Evolutionary conservation across 805 yeast genomes (phyloP).

Genomic region (Lachancea lanzarotensis): DNA sequence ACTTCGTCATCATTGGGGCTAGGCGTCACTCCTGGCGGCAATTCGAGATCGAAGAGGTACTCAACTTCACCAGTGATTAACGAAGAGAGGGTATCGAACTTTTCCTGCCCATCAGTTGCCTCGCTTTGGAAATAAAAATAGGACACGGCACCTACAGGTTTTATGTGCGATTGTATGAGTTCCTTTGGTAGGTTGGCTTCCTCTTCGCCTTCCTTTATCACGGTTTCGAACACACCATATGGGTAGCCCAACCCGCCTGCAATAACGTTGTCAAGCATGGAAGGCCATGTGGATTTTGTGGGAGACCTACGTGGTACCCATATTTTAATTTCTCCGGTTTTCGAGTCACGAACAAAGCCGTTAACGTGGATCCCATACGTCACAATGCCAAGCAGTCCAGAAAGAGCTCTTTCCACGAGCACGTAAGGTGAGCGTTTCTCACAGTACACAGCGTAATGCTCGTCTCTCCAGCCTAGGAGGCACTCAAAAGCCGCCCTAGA

Average conservation of each 20-base stretch:
- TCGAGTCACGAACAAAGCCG: conserved; percentile 58
- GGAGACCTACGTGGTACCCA: conserved; percentile 85
- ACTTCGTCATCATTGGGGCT: conserved; percentile 70
- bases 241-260: conserved; percentile 95
- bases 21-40: conserved; percentile 45
- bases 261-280: conserved; percentile 84
- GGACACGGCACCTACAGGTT: conserved; percentile 58
- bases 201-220: conserved; percentile 78
- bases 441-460: conserved; percentile 67
- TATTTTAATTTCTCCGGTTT: conserved; percentile 40
- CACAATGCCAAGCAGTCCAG: conserved; percentile 75
- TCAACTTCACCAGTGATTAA: conserved; percentile 88
- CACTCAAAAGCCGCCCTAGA: conserved; percentile 33
- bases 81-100: conserved; percentile 40
- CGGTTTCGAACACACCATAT: conserved; percentile 65
- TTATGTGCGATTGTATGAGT: conserved; percentile 41
- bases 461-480: conserved; percentile 77
- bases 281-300: conserved; percentile 82
- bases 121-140: conserved; percentile 46
- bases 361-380: conserved; percentile 87
- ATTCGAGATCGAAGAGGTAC: conserved; percentile 64
- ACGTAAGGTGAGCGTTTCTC: conserved; percentile 48
- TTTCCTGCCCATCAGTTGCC: conserved; percentile 9
- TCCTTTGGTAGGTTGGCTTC: conserved; percentile 73
- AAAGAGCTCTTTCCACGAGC: conserved; percentile 70